phyloP scores from a whole-genome alignment of 441 rosid species.

The Gossypium schwendimanii region DNA sequence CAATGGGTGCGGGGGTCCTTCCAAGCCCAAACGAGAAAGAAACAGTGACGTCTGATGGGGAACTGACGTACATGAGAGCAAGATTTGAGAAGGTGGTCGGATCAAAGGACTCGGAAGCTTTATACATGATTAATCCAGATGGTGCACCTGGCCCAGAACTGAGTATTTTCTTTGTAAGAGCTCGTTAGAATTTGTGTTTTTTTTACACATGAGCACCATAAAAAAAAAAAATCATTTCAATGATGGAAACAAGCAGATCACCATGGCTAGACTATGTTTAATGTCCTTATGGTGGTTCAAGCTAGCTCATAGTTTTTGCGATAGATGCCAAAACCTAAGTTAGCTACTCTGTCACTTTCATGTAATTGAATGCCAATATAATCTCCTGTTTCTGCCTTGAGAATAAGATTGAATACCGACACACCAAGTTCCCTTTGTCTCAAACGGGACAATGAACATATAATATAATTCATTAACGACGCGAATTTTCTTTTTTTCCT shows the following conservation, averaged over 20 bases:
- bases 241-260: constrained; percentile 7
- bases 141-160: constrained; percentile 77
- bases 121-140: constrained; percentile 87
- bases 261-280: neutral
- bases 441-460: neutral
- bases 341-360: constrained; percentile 10
- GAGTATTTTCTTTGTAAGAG: constrained; percentile 78
- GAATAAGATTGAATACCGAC: constrained; percentile 5
- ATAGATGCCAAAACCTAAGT: neutral
- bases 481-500: no score
- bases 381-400: constrained; percentile 6
- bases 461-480: neutral
- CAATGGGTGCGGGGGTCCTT: constrained; percentile 93
- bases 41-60: constrained; percentile 45
- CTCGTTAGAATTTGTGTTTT: constrained; percentile 27
- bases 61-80: constrained; percentile 79
- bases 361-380: neutral
- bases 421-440: neutral
- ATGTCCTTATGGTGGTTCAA: neutral
- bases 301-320: neutral
- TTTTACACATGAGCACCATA: neutral
- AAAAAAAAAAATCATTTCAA: neutral
- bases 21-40: constrained; percentile 59
- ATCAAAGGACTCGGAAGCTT: constrained; percentile 79
- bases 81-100: constrained; percentile 80